Percentiles rank a stretch among this genome's conserved stretches.
Evolutionary conservation across 176 grass and related monocot genomes (phyloP).

Genomic region (Triticum aestivum): DNA sequence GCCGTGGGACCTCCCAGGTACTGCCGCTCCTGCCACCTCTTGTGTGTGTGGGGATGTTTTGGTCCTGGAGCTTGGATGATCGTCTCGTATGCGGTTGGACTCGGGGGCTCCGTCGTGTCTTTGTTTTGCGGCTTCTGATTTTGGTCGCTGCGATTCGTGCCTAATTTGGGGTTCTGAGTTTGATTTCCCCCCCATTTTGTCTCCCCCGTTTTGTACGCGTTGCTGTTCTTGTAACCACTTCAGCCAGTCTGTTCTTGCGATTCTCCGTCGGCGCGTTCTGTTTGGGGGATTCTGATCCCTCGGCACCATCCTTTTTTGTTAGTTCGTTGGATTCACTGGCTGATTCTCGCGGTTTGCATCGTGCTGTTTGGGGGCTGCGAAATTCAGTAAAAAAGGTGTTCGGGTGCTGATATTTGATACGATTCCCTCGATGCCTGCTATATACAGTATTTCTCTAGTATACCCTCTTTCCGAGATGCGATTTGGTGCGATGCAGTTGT

Average conservation of each 20-base stretch:
- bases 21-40: neutral
- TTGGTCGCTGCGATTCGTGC: neutral
- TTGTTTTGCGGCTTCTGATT: neutral
- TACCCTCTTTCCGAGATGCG: slow-evolving; percentile 30
- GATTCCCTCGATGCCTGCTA: slow-evolving; percentile 35
- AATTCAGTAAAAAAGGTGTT: neutral
- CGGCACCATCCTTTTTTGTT: neutral
- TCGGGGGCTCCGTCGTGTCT: neutral
- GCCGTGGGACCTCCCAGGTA: slow-evolving; percentile 96
- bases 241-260: neutral
- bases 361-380: neutral
- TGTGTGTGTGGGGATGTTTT: neutral
- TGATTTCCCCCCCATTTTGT: neutral
- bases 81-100: neutral
- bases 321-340: neutral
- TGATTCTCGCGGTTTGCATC: neutral
- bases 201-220: neutral
- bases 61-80: neutral
- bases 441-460: slow-evolving; percentile 5
- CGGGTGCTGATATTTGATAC: slow-evolving; percentile 25
- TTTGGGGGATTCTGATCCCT: neutral
- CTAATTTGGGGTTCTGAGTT: neutral
- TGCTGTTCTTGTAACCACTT: neutral
- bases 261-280: neutral
- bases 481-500: slow-evolving; percentile 28